Evolutionary conservation across 805 yeast genomes (phyloP), one percentile per base, ranked within the genome.

Genomic region (Candida nonsorbophila): DNA sequence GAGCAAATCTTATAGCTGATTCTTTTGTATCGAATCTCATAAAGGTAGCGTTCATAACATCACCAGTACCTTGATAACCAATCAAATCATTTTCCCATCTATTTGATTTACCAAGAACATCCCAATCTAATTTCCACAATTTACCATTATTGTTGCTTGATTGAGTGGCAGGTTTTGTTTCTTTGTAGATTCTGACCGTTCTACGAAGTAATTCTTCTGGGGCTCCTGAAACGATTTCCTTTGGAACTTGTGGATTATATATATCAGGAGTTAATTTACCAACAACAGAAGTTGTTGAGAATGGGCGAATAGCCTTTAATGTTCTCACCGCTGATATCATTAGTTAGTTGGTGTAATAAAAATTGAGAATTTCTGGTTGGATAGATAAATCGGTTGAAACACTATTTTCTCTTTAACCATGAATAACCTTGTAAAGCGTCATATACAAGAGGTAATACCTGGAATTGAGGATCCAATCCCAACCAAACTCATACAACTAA

Each of bases 1-100:
- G 72, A 7, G 94, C 94, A 55, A 84, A 84, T 33, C 72, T 71
- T 35, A 80, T 64, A 20, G 95, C 95, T 22, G 84, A 73, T 27
- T 84, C 90, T 56, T 74, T 78, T 29, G 78, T 64, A 48, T 77
- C 81, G 53, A 84, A 84, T 52, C 77, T 77, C 67, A 84, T 57
- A 50, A 72, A 72, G 6, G 90, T 79, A 11, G 81, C 86, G 61
- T 84, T 82, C 82, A 85, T 79, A 58, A 77, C 79, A 54, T 84
- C 95, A 20, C 83, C 74, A 25, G 82, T 67, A 25, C 84, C 73
- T 47, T 83, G 88, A 66, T 83, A 84, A 15, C 95, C 95, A 57
- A 84, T 84, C 51, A 84, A 66, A 53, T 83, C 90, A 57, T 84
- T 84, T 52, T 84, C 95, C 94, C 94, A 84, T 52, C 92, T 67